phyloP scores from a whole-genome alignment of 2,329 filamentous ascomycete species.

The Zarea fungicola region DNA sequence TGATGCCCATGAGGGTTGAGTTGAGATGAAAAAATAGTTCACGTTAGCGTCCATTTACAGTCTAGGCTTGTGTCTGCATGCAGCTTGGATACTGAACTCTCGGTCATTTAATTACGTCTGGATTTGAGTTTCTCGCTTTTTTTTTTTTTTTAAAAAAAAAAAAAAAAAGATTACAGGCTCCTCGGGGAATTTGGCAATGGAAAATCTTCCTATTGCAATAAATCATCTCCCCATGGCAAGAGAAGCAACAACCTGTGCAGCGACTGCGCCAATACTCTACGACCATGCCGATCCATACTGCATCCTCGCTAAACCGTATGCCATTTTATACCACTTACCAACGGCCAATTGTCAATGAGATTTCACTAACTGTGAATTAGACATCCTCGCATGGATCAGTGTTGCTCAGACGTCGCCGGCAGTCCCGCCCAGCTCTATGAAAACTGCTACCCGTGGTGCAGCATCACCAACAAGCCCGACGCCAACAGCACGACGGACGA shows the following conservation, averaged over 20 bases:
- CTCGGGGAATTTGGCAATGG: too few species aligned
- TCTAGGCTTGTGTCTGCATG: too few species aligned
- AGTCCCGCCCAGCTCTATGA: background rate
- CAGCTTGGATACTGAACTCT: too few species aligned
- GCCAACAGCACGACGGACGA: background rate
- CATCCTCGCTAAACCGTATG: background rate
- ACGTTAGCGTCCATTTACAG: too few species aligned
- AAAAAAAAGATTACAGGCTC: too few species aligned
- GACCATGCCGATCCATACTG: background rate
- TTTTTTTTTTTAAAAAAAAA: too few species aligned
- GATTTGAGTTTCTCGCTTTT: too few species aligned
- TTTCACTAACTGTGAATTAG: background rate
- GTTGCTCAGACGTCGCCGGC: background rate
- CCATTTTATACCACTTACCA: background rate
- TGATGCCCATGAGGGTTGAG: too few species aligned
- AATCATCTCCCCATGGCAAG: background rate
- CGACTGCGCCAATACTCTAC: background rate
- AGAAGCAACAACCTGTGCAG: background rate
- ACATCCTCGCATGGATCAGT: background rate
- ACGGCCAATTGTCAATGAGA: background rate
- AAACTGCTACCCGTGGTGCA: constrained; percentile 3
- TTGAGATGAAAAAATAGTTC: too few species aligned
- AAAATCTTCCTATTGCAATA: background rate
- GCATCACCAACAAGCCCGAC: background rate
- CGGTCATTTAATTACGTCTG: too few species aligned